phyloP scores from a whole-genome alignment of 75 land plant genomes.

The Sequoia sempervirens region DNA sequence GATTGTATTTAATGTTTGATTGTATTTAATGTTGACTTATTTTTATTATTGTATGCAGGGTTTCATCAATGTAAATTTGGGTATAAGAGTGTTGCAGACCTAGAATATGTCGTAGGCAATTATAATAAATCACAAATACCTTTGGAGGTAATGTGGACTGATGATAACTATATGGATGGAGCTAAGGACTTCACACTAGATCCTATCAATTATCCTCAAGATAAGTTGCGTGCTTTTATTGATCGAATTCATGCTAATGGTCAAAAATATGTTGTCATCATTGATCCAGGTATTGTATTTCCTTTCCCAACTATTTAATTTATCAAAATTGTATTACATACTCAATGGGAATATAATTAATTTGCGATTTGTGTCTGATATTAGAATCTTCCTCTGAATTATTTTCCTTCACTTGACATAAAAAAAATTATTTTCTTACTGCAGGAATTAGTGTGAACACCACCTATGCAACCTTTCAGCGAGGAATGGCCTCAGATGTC shows the following conservation, averaged over 20 bases:
- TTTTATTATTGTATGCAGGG: slow-evolving; percentile 10
- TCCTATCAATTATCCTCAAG: slow-evolving; percentile 28
- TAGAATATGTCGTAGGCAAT: slow-evolving; percentile 20
- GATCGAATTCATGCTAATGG: slow-evolving; percentile 29
- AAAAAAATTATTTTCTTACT: no score
- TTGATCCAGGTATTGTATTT: slow-evolving; percentile 27
- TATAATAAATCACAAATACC: slow-evolving; percentile 25
- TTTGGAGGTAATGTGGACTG: slow-evolving; percentile 35
- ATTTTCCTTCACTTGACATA: no score
- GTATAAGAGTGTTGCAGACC: slow-evolving; percentile 24
- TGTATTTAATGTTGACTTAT: no score
- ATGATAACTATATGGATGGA: slow-evolving; percentile 39
- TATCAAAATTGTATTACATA: no score
- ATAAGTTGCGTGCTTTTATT: slow-evolving; percentile 19
- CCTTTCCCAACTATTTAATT: no score
- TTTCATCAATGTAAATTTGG: slow-evolving; percentile 40
- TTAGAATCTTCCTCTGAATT: no score
- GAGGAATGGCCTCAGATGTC: slow-evolving; percentile 50
- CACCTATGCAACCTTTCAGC: not conserved
- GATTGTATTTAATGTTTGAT: no score
- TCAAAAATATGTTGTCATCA: slow-evolving; percentile 35
- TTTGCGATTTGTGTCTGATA: no score
- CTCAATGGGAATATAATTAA: no score
- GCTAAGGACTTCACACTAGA: slow-evolving; percentile 46
- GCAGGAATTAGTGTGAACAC: no score